Evolutionary conservation across 2,329 filamentous ascomycete genomes (phyloP), one percentile per base, ranked within the genome.

Genomic region (Cercospora nicotianae): DNA sequence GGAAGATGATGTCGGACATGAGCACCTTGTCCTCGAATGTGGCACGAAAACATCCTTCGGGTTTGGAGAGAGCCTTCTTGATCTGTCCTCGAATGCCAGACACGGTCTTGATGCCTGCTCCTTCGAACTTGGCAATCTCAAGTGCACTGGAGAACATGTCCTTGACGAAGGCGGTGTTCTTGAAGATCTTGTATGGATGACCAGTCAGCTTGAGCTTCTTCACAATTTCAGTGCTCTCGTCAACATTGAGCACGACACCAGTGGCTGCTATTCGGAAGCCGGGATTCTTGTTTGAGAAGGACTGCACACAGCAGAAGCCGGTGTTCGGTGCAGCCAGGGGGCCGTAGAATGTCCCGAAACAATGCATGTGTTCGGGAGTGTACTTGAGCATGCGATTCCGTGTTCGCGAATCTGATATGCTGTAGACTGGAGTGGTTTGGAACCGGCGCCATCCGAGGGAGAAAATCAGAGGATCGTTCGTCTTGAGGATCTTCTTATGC

Each of bases 401-500:
- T 28, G 92, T 96, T 74, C 95, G 89, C 69, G 92, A 96, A 80
- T 98, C 95, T 26, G 92, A 95, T 66, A 95, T 97, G 81, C 91
- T 95, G 87, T 97, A 99, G 68, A 97, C 89, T 18, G 94, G 94
- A 73, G 95, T 84, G 5, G 91, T 90, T 81, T 98, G 95, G 84
- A 99, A 99, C 69, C 95, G 87, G 61, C 95, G 87, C 95, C 95
- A 99, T 51, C 95, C 95, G 53, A 99, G 86, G 1, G 94, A 97
- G 84, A 99, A 95, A 78, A 99, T 97, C 62, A 99, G 86, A 16
- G 95, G 96, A 77, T 99, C 95, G 78, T 96, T 97, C 36, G 93
- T 98, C 84, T 99, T 99, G 73, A 99, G 85, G 74, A 98, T 98
- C 84, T 95, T 96, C 87, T 97, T 97, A 83, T 99, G 95, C 96